Percentiles rank a stretch among this genome's conserved stretches.
phyloP scores from a whole-genome alignment of 1,284 basidiomycete genomes.

The Ceratobasidium papillatum region DNA sequence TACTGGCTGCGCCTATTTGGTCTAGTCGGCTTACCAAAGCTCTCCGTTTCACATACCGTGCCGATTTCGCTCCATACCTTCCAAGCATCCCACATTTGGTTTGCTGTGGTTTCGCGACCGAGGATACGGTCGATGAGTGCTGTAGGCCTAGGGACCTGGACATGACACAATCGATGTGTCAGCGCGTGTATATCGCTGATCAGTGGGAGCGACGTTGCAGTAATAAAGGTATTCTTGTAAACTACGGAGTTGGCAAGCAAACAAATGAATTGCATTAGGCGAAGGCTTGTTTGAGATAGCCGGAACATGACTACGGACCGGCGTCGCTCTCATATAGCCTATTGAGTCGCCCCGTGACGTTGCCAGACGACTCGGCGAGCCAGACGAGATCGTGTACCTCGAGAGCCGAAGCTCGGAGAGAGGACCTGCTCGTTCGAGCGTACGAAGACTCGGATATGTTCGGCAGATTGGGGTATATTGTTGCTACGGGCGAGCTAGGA shows the following conservation, averaged over 20 bases:
- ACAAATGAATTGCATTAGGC: neutral
- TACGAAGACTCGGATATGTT: conserved; percentile 28
- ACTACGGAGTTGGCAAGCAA: neutral
- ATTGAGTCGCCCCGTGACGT: conserved; percentile 29
- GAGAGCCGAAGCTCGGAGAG: conserved; percentile 36
- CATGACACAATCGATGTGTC: conserved; percentile 27
- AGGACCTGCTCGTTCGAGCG: conserved; percentile 25
- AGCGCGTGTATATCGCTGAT: conserved; percentile 34
- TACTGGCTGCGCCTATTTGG: neutral
- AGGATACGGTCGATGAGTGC: conserved; percentile 17
- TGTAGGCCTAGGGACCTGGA: conserved; percentile 19
- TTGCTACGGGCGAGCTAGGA: conserved; percentile 19
- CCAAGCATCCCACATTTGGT: conserved; percentile 38
- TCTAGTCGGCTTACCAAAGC: conserved; percentile 35
- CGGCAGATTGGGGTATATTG: conserved; percentile 20
- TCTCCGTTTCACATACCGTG: conserved; percentile 36
- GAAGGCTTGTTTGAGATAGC: neutral
- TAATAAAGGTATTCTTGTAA: conserved; percentile 38
- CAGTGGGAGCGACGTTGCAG: conserved; percentile 24
- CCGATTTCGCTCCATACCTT: conserved; percentile 39
- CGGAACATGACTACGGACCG: neutral
- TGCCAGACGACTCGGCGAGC: conserved; percentile 40
- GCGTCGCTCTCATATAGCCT: conserved; percentile 37
- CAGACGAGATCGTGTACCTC: conserved; percentile 36
- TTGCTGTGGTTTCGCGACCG: conserved; percentile 18